These are phyloP conservation scores for Aspergillus avenaceus DNA, from an alignment of 495 filamentous ascomycete species.

Conservation along the genomic window DNA sequence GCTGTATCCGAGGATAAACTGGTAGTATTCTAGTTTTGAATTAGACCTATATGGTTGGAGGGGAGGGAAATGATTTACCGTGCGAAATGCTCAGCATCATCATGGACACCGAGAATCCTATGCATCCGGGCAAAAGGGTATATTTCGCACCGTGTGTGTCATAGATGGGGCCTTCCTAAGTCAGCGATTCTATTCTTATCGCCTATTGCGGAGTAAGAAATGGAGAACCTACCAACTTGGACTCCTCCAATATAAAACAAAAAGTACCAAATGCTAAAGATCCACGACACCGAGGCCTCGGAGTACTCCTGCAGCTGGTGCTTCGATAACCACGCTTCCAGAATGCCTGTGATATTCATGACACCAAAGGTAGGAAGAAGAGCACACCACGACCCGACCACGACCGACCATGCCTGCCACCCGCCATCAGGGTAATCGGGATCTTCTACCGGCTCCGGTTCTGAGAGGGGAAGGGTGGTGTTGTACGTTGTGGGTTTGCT, in stretches of 20 bases:
- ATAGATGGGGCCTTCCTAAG: slow-evolving; percentile 15
- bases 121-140: slow-evolving; percentile 14
- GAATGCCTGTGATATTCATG: slow-evolving; percentile 51
- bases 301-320: slow-evolving; percentile 41
- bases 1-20: slow-evolving; percentile 26
- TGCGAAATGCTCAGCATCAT: slow-evolving; percentile 23
- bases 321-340: slow-evolving; percentile 46
- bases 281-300: slow-evolving; percentile 48
- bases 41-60: background rate
- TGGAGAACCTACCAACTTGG: slow-evolving; percentile 11
- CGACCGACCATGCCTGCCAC: slow-evolving; percentile 17
- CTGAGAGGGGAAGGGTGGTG: too few species aligned
- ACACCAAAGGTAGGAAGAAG: slow-evolving; percentile 37
- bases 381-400: slow-evolving; percentile 17
- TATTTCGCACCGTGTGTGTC: slow-evolving; percentile 17
- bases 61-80: background rate
- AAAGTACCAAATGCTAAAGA: slow-evolving; percentile 27
- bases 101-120: slow-evolving; percentile 22
- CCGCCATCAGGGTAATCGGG: slow-evolving; percentile 14
- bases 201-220: too few species aligned
- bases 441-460: too few species aligned
- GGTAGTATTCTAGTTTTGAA: slow-evolving; percentile 19
- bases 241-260: slow-evolving; percentile 19
- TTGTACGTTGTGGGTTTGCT: too few species aligned
- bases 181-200: too few species aligned